These are phyloP conservation scores for Phaffomyces thermotolerans DNA, from an alignment of 805 yeast species.

Conservation along the genomic window DNA sequence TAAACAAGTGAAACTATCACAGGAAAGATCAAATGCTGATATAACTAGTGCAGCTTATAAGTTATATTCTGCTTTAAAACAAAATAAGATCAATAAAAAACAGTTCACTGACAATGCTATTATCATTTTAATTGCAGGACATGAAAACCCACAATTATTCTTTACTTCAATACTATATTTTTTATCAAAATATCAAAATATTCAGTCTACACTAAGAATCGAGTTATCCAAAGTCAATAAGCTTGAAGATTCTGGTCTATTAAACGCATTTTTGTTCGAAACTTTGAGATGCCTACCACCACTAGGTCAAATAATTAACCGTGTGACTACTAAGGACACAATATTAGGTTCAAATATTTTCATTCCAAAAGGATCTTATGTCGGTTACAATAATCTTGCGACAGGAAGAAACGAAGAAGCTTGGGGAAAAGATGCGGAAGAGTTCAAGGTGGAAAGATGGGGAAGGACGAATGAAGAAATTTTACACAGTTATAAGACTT, in stretches of 20 bases:
- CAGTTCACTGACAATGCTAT: slow-evolving; percentile 49
- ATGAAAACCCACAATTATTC: slow-evolving; percentile 53
- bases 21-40: slow-evolving; percentile 16
- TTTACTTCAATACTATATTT: slow-evolving; percentile 40
- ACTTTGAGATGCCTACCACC: slow-evolving; percentile 49
- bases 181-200: slow-evolving; percentile 33
- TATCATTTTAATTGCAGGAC: slow-evolving; percentile 53
- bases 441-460: slow-evolving; percentile 46
- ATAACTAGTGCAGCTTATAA: slow-evolving; percentile 34
- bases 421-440: slow-evolving; percentile 41
- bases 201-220: slow-evolving; percentile 28
- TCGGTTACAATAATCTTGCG: slow-evolving; percentile 49
- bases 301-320: slow-evolving; percentile 47
- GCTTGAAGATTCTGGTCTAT: slow-evolving; percentile 19
- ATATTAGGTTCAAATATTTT: slow-evolving; percentile 34
- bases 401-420: slow-evolving; percentile 37
- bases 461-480: slow-evolving; percentile 35
- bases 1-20: slow-evolving; percentile 27
- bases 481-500: slow-evolving; percentile 30
- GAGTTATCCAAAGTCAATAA: slow-evolving; percentile 10
- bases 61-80: slow-evolving; percentile 33
- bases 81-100: slow-evolving; percentile 32
- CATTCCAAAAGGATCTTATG: slow-evolving; percentile 44
- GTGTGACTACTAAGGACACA: slow-evolving; percentile 33
- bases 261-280: slow-evolving; percentile 36